These are phyloP conservation scores for Hygrophila difformis DNA, from an alignment of 257 asterid genomes.

Conservation along the genomic window DNA sequence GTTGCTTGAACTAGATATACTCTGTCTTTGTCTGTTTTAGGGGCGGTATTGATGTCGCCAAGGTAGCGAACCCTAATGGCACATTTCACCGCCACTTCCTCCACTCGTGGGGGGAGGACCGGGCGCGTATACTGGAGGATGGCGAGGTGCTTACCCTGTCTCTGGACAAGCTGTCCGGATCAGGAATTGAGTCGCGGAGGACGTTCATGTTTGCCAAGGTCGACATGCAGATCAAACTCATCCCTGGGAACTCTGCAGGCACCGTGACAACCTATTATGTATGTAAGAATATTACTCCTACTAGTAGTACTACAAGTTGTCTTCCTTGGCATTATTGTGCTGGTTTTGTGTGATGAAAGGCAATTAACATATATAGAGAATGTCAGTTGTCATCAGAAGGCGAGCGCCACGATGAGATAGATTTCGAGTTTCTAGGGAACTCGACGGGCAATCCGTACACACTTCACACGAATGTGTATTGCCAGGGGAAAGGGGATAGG, in stretches of 20 bases:
- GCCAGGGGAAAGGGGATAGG: conserved; percentile 27
- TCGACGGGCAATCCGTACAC: conserved; percentile 27
- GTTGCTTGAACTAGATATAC: no score
- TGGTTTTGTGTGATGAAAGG: no score
- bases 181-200: conserved; percentile 61
- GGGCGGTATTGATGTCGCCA: conserved; percentile 13
- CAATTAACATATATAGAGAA: no score
- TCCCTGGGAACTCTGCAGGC: conserved; percentile 70
- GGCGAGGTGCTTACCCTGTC: conserved; percentile 55
- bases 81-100: conserved; percentile 46
- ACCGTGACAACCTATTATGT: conserved; percentile 71
- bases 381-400: conserved; percentile 9
- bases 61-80: conserved; percentile 29
- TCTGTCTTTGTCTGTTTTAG: no score
- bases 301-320: no score
- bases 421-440: conserved; percentile 42
- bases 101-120: conserved; percentile 51
- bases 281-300: conserved; percentile 15
- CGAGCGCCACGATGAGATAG: conserved; percentile 19
- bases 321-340: no score
- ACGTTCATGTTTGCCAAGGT: conserved; percentile 41
- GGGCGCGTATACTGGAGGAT: conserved; percentile 29
- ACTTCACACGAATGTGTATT: conserved; percentile 36
- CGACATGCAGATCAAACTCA: conserved; percentile 62
- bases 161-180: conserved; percentile 43